Conservation (phyloP, 139 green algal species). For the Volvox reticuliferus region DNA sequence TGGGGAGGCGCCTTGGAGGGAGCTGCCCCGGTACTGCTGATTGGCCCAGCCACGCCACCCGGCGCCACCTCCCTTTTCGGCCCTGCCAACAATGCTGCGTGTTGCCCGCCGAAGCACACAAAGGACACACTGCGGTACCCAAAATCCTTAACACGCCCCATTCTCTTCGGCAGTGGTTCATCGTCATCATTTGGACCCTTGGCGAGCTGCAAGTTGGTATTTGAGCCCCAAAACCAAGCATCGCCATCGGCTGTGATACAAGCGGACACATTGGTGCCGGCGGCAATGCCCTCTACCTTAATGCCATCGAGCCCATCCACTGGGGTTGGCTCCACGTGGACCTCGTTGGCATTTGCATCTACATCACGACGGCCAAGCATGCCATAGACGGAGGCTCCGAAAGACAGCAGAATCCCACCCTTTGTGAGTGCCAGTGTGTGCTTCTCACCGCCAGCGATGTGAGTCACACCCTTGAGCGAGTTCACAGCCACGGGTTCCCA, state of each 20-base stretch:
- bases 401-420: constrained; percentile 75
- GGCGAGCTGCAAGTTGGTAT: constrained; percentile 84
- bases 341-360: constrained; percentile 61
- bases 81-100: constrained; percentile 73
- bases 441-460: constrained; percentile 81
- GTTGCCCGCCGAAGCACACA: constrained; percentile 86
- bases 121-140: constrained; percentile 58
- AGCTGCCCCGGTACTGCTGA: too few species aligned
- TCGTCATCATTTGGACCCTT: constrained; percentile 85
- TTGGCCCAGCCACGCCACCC: background rate
- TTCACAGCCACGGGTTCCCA: constrained; percentile 60
- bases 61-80: constrained; percentile 18
- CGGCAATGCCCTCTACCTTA: constrained; percentile 49
- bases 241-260: constrained; percentile 62
- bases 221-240: constrained; percentile 84
- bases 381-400: constrained; percentile 87
- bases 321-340: constrained; percentile 27
- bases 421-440: constrained; percentile 84
- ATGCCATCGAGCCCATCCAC: constrained; percentile 64
- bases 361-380: constrained; percentile 78
- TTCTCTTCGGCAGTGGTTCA: constrained; percentile 68
- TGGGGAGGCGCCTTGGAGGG: too few species aligned
- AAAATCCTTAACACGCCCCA: constrained; percentile 69
- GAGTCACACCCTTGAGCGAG: constrained; percentile 50
- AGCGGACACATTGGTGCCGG: constrained; percentile 78